Evolutionary conservation across 1,139 yeast genomes (phyloP).

Genomic region (Yamadazyma aaseri): DNA sequence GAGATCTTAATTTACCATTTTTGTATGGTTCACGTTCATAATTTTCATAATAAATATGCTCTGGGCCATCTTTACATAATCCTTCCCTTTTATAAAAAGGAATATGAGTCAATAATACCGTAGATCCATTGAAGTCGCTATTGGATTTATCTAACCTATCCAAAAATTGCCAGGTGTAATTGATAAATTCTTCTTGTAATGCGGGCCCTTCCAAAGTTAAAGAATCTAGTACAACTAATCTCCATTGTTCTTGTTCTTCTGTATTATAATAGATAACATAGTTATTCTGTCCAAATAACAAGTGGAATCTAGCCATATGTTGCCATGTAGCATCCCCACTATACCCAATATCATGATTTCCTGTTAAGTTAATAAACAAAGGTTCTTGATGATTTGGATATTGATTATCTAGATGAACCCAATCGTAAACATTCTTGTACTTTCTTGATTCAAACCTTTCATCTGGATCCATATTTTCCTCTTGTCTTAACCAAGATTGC

Average conservation of each 20-base stretch:
- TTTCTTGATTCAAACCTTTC: slow-evolving; percentile 49
- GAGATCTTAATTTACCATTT: slow-evolving; percentile 72
- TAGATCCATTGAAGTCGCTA: slow-evolving; percentile 63
- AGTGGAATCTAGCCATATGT: slow-evolving; percentile 76
- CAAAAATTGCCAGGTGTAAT: slow-evolving; percentile 71
- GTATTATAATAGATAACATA: slow-evolving; percentile 69
- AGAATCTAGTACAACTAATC: slow-evolving; percentile 82
- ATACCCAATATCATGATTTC: slow-evolving; percentile 95
- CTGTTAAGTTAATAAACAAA: slow-evolving; percentile 76
- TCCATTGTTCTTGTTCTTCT: slow-evolving; percentile 67
- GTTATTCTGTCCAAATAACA: slow-evolving; percentile 80
- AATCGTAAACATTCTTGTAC: slow-evolving; percentile 61
- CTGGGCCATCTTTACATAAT: slow-evolving; percentile 83
- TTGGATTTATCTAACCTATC: slow-evolving; percentile 51
- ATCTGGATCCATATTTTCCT: slow-evolving; percentile 36
- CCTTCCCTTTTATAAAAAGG: slow-evolving; percentile 84
- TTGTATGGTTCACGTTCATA: slow-evolving; percentile 61
- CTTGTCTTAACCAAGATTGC: slow-evolving; percentile 44
- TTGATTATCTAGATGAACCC: slow-evolving; percentile 47
- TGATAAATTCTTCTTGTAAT: slow-evolving; percentile 64
- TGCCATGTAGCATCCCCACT: slow-evolving; percentile 93
- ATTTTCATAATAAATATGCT: slow-evolving; percentile 54
- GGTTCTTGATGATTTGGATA: slow-evolving; percentile 44
- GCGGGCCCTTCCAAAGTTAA: slow-evolving; percentile 90
- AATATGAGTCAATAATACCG: slow-evolving; percentile 82